A percentile compares a stretch with the other conserved stretches of the same genome.
Conservation (phyloP, 1,284 basidiomycete genomes). For the Ustilago vetiveriae region DNA sequence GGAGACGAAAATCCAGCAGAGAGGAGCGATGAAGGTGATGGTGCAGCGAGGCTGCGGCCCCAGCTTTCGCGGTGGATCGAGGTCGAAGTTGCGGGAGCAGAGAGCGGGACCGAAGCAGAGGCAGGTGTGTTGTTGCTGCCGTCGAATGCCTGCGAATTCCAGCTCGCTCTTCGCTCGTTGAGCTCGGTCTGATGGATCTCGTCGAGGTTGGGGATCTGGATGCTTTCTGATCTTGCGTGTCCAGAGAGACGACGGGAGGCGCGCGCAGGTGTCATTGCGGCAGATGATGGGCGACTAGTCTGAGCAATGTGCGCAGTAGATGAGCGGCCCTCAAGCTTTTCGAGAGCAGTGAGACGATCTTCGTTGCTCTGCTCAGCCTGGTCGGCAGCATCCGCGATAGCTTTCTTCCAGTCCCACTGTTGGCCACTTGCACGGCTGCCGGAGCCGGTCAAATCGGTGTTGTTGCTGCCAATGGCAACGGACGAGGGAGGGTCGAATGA, state of each 20-base stretch:
- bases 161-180: slow-evolving; percentile 42
- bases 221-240: slow-evolving; percentile 50
- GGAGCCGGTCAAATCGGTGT: background rate
- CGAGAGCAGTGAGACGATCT: slow-evolving; percentile 56
- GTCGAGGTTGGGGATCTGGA: slow-evolving; percentile 60
- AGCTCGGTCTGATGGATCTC: slow-evolving; percentile 54
- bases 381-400: slow-evolving; percentile 27
- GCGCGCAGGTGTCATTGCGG: slow-evolving; percentile 5
- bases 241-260: slow-evolving; percentile 42
- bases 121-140: slow-evolving; percentile 1
- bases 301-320: slow-evolving; percentile 3
- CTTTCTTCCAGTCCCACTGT: slow-evolving; percentile 46
- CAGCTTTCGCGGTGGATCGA: slow-evolving; percentile 34
- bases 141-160: slow-evolving; percentile 36
- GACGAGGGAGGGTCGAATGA: slow-evolving; percentile 10
- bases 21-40: slow-evolving; percentile 17
- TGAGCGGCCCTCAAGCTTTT: slow-evolving; percentile 58
- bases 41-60: slow-evolving; percentile 23
- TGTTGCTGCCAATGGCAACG: background rate
- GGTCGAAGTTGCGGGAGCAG: slow-evolving; percentile 8
- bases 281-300: slow-evolving; percentile 9
- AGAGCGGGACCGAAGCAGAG: slow-evolving; percentile 4
- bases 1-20: slow-evolving; percentile 31
- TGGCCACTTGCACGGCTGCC: slow-evolving; percentile 20
- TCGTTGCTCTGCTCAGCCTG: slow-evolving; percentile 30